Evolutionary conservation across 2,329 filamentous ascomycete species (phyloP), one percentile per base, ranked within the genome.

Genomic region (Stagonosporopsis chrysanthemi): DNA sequence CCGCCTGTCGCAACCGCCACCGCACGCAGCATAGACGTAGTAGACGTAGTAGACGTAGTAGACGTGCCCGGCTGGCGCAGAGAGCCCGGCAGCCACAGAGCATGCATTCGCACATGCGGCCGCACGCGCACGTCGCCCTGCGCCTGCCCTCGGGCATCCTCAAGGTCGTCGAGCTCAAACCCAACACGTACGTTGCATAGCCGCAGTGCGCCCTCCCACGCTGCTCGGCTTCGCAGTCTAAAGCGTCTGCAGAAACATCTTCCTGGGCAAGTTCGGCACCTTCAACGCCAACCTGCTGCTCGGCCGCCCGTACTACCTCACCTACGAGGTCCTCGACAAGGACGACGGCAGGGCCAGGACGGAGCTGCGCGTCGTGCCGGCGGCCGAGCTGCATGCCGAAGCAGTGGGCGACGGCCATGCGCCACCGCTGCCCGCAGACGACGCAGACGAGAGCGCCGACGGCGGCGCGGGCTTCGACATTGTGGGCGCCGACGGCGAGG

Each of bases 271-370:
- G 85, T 96, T 95, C 75, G 95, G 95, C 63, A 87, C 87, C 2
- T 97, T 99, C 73, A 89, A 91, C 15, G 88, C 91, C 49, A 97
- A 98, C 73, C 85, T 95, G 29, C 86, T 99, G 42, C 86, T 99
- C 61, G 90, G 92, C n/a, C 88, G 95, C 7, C 95, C 95, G 0
- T 97, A 91, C 74, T 87, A 97, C 79, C 82, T 96, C 58, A 98
- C 93, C 0, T 99, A 92, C 78, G 94, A 98, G 75, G 83, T 98
- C 2, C 84, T 90, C 62, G 92, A 97, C 68, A 86, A 82, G 24
- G 83, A 88, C 4, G 70, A 77, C 36, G 84, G 84, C 59, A 86
- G 90, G 64, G 81, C 80, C 61, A 90, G 88, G 64, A 86, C 87
- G 43, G 83, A 87, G 14, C 79, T 98, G 52, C 90, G 92, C 31